Evolutionary conservation across 148 eudicot genomes (phyloP).

Genomic region (Amaranthus cruentus): DNA sequence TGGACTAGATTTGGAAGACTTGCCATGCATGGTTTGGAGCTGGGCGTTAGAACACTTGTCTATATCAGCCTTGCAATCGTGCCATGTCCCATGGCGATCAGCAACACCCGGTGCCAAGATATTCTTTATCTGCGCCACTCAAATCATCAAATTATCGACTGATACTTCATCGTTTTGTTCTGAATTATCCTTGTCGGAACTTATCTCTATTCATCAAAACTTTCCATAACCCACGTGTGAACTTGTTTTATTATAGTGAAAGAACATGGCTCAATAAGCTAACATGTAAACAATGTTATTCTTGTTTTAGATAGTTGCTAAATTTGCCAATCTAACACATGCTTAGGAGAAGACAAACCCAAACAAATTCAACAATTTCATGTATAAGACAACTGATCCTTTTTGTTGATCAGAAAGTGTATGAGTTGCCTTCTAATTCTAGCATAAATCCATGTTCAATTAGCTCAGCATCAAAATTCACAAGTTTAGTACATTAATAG

Average conservation of each 20-base stretch:
- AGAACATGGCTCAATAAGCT: too few relatives aligned
- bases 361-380: background rate
- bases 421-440: background rate
- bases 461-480: constrained; percentile 2
- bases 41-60: constrained; percentile 61
- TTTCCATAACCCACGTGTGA: too few relatives aligned
- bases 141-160: background rate
- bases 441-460: background rate
- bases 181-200: too few relatives aligned
- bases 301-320: too few relatives aligned
- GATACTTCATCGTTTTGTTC: too few relatives aligned
- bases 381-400: background rate
- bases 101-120: constrained; percentile 58
- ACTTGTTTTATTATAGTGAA: too few relatives aligned
- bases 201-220: too few relatives aligned
- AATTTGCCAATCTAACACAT: background rate
- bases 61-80: constrained; percentile 61
- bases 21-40: constrained; percentile 71
- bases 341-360: background rate
- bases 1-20: background rate
- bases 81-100: constrained; percentile 67
- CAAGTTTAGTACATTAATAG: background rate
- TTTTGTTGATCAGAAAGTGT: constrained; percentile 1
- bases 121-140: constrained; percentile 52
- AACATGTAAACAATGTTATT: too few relatives aligned